These are phyloP conservation scores for Citrus mangshanensis DNA, from an alignment of 345 rosid genomes.

Conservation along the genomic window DNA sequence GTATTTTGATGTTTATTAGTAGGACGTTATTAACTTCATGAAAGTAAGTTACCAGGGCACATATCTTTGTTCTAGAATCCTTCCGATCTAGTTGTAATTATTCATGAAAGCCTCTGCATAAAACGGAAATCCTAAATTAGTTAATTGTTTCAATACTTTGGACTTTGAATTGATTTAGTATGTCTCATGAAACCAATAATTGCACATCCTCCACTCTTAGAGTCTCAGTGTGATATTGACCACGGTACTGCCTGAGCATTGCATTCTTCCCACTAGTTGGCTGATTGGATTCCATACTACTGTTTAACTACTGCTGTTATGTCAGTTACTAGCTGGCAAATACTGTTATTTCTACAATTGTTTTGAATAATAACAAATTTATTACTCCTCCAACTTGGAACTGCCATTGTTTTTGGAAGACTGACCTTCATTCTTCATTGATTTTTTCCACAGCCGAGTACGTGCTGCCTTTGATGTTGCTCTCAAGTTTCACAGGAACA, in stretches of 20 bases:
- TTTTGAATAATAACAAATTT: too few relatives aligned
- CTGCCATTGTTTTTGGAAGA: too few relatives aligned
- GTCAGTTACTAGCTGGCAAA: neutral
- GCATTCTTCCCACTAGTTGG: neutral
- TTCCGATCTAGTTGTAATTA: neutral
- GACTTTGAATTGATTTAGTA: neutral
- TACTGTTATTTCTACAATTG: too few relatives aligned
- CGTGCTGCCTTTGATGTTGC: slow-evolving; percentile 64
- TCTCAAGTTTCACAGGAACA: slow-evolving; percentile 55
- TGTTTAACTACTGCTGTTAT: neutral
- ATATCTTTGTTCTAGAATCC: neutral
- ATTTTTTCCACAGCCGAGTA: slow-evolving; percentile 49
- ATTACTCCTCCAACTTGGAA: too few relatives aligned
- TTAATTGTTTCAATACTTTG: neutral
- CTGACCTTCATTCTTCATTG: neutral
- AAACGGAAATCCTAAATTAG: neutral
- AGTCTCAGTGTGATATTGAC: neutral
- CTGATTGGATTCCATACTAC: neutral
- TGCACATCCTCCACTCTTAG: neutral
- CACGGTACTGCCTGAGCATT: neutral
- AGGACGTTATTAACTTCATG: too few relatives aligned
- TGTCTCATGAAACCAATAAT: neutral
- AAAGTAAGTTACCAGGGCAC: neutral
- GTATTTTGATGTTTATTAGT: neutral
- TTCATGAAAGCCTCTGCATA: neutral